phyloP scores from a whole-genome alignment of 2,329 filamentous ascomycete species.

The Venturia asperata region DNA sequence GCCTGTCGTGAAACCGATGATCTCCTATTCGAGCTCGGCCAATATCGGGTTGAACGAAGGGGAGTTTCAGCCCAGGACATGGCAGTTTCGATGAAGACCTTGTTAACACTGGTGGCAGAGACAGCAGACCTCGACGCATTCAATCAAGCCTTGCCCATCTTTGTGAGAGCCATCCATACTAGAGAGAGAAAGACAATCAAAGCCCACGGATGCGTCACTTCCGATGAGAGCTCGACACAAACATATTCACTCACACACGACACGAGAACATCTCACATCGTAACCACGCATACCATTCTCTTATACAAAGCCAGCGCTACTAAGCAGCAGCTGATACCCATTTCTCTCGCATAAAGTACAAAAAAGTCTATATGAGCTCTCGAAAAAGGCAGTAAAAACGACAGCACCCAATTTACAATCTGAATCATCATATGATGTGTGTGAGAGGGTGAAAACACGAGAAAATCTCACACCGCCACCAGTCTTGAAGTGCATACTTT shows the following conservation, averaged over 20 bases:
- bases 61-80: too few relatives aligned
- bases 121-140: too few relatives aligned
- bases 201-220: too few relatives aligned
- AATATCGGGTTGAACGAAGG: too few relatives aligned
- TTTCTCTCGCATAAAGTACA: constrained; percentile 13
- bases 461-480: not conserved
- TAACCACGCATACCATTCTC: not conserved
- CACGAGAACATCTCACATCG: not conserved
- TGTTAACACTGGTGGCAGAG: too few relatives aligned
- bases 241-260: not conserved
- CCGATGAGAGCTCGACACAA: too few relatives aligned
- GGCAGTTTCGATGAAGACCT: too few relatives aligned
- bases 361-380: constrained; percentile 9
- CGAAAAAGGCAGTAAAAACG: not conserved
- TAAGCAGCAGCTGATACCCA: not conserved
- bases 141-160: too few relatives aligned
- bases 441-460: not conserved
- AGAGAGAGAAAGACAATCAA: too few relatives aligned
- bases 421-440: constrained; percentile 8
- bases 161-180: too few relatives aligned
- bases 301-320: not conserved
- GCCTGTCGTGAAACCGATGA: too few relatives aligned
- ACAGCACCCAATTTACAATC: constrained; percentile 6
- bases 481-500: constrained; percentile 12
- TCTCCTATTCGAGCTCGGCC: too few relatives aligned